Base-by-base conservation (phyloP, 805 yeast genomes). In the Priceomyces haplophilus region DNA sequence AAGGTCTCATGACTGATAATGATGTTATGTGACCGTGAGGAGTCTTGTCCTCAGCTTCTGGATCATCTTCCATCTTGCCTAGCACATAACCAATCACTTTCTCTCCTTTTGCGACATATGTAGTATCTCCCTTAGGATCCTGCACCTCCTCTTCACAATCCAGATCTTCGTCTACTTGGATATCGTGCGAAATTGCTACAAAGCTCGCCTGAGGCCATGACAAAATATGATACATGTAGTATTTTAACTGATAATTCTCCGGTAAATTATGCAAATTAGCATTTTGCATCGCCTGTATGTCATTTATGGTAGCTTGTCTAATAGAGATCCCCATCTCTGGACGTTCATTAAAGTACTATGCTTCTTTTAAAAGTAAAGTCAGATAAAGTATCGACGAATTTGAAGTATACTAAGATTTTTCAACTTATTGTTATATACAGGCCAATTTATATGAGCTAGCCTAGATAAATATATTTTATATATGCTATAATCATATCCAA, bases 191-290 rank as follows among this genome's bases (percentile, higher is more conserved):
- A 1, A 91, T 84, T 13, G 99, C 99, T 29, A 93, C 98, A 69
- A 83, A 93, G 32, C 96, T 87, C 11, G 95, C 95, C 61, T 91
- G 96, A 1, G 99, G 99, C 99, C 99, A 93, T 29, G 97, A 83
- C 40, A 91, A 69, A 7, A 88, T 77, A 65, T 93, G 99, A 65
- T 93, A 93, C 75, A 93, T 78, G 67, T 93, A 93, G 67, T 89
- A 93, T 63, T 90, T 89, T 64, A 90, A 69, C 50, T 86, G 83
- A 61, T 93, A 93, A 67, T 93, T 93, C 62, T 93, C 99, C 4
- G 99, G 99, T 47, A 93, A 72, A 58, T 91, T 91, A 50, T 85
- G 85, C 62, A 90, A 69, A 61, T 90, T 90, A 48, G 96, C 93
- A 72, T 88, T 89, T 63, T 91, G 99, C 90, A 91, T 93, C 15